These are phyloP conservation scores for Hypoxylon lenormandii DNA, from an alignment of 495 filamentous ascomycete genomes.

Conservation along the genomic window DNA sequence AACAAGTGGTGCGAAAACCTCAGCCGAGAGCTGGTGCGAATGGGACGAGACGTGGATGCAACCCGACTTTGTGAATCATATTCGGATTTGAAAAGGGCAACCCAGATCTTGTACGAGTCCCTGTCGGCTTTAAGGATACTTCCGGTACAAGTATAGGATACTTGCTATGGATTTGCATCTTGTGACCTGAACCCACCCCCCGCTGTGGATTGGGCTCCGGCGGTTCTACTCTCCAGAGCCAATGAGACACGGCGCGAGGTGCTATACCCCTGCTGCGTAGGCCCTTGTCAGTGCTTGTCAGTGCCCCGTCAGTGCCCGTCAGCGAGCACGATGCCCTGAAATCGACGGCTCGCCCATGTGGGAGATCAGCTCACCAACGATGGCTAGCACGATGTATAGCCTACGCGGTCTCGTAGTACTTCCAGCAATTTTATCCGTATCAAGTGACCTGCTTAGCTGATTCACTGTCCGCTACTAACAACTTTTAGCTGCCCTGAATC, in stretches of 20 bases:
- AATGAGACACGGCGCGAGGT: constrained; percentile 18
- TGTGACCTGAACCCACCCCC: constrained; percentile 44
- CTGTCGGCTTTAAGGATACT: constrained; percentile 32
- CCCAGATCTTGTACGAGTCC: constrained; percentile 15
- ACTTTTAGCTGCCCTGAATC: constrained; percentile 18
- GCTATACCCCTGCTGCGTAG: constrained; percentile 18
- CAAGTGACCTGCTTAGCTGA: constrained; percentile 44
- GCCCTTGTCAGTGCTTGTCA: constrained; percentile 21
- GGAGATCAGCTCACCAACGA: constrained; percentile 42
- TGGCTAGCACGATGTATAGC: constrained; percentile 32
- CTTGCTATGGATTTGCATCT: constrained; percentile 43
- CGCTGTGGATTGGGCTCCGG: constrained; percentile 43
- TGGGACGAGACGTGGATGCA: constrained; percentile 31
- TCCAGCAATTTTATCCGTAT: constrained; percentile 42
- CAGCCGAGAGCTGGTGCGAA: constrained; percentile 29
- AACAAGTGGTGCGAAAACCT: constrained; percentile 17
- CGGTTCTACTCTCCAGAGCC: constrained; percentile 29
- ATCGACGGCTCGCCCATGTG: constrained; percentile 41
- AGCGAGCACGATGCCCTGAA: constrained; percentile 41
- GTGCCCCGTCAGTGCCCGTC: constrained; percentile 20
- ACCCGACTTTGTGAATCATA: constrained; percentile 34
- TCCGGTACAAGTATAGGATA: constrained; percentile 32
- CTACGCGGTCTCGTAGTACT: constrained; percentile 27
- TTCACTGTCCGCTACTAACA: constrained; percentile 19
- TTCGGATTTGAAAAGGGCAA: constrained; percentile 4